Evolutionary conservation across 106 monocot species (phyloP).

Genomic region (Ottelia alismoides): DNA sequence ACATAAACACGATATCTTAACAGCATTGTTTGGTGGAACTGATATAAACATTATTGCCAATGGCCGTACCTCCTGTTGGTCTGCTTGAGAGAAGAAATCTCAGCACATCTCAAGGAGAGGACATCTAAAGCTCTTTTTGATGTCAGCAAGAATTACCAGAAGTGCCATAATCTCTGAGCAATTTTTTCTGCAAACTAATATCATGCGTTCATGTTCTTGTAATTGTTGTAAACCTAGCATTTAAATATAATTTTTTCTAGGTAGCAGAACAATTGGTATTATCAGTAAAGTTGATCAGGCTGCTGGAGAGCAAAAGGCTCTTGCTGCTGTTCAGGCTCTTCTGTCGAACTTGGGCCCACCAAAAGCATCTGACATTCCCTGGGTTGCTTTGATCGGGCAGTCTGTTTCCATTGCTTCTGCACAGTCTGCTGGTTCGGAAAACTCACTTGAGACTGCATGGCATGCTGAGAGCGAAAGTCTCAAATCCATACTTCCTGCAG

Average conservation of each 20-base stretch:
- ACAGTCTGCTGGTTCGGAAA: constrained; percentile 69
- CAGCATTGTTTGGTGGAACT: too few species aligned
- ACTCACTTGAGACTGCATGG: constrained; percentile 89
- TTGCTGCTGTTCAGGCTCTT: constrained; percentile 72
- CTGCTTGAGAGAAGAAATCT: too few species aligned
- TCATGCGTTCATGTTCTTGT: too few species aligned
- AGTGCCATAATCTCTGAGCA: too few species aligned
- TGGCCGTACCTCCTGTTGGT: too few species aligned
- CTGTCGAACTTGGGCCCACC: constrained; percentile 60
- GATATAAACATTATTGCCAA: too few species aligned
- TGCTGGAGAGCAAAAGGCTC: constrained; percentile 63
- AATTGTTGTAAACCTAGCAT: background rate
- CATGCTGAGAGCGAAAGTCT: constrained; percentile 80
- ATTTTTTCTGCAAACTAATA: too few species aligned
- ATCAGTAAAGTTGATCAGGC: constrained; percentile 93
- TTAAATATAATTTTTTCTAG: constrained; percentile 12
- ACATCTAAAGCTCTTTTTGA: too few species aligned
- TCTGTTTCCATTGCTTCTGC: constrained; percentile 87
- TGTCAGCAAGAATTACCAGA: too few species aligned
- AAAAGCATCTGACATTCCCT: constrained; percentile 63
- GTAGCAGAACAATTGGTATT: constrained; percentile 77
- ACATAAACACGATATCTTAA: too few species aligned
- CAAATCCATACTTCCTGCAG: constrained; percentile 64
- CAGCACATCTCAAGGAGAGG: too few species aligned
- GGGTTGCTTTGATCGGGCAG: constrained; percentile 89